phyloP scores from a whole-genome alignment of 495 filamentous ascomycete species.

The Aspergillus avenaceus region DNA sequence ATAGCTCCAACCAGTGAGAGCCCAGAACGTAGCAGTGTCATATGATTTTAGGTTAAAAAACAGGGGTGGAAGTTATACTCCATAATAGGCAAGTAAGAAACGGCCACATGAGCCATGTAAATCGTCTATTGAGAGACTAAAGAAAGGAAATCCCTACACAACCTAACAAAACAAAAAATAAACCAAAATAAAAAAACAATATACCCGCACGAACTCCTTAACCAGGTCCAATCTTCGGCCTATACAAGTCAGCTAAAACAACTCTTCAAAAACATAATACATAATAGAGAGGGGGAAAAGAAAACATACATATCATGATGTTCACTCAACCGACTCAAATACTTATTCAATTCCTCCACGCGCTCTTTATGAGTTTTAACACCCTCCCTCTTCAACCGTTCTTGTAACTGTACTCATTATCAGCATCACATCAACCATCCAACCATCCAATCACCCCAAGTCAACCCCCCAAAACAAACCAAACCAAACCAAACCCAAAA shows the following conservation, averaged over 20 bases:
- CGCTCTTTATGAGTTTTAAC: conserved; percentile 96
- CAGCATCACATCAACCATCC: not conserved
- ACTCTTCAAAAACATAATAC: not conserved
- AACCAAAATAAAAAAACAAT: not conserved
- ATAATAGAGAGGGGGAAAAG: not conserved
- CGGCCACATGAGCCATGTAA: too few relatives aligned
- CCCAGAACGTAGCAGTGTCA: conserved; percentile 19
- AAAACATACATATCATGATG: conserved; percentile 87
- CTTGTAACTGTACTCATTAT: conserved; percentile 34
- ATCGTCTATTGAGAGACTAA: too few relatives aligned
- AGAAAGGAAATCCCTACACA: not conserved
- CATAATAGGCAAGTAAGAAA: too few relatives aligned
- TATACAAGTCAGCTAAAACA: conserved; percentile 18
- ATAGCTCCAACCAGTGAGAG: conserved; percentile 10
- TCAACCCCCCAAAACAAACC: not conserved
- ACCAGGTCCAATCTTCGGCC: conserved; percentile 74
- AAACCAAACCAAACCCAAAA: conserved; percentile 1
- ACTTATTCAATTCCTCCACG: conserved; percentile 93
- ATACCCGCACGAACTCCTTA: conserved; percentile 27
- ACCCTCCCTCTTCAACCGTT: conserved; percentile 76
- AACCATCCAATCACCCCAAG: conserved; percentile 1
- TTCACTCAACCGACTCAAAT: conserved; percentile 85
- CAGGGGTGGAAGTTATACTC: too few relatives aligned
- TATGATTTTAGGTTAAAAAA: conserved; percentile 3
- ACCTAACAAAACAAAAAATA: not conserved